Evolutionary conservation across 1,284 basidiomycete species (phyloP).

Genomic region (Afroboletus lepidellus): DNA sequence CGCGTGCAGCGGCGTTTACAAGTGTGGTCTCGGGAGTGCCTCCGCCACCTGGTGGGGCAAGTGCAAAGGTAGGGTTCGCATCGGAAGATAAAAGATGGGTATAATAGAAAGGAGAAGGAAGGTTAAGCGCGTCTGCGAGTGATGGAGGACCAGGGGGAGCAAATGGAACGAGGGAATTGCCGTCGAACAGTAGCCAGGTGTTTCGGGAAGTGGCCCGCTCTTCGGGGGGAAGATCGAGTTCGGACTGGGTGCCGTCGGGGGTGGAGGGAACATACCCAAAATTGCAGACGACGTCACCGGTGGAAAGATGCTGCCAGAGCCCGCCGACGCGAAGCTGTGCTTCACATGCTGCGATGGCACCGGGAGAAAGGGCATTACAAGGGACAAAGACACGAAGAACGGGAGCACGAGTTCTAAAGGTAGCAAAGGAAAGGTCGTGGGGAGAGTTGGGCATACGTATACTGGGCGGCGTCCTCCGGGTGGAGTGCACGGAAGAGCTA

Average conservation of each 20-base stretch:
- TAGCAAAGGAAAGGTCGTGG: constrained; percentile 62
- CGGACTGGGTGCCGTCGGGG: constrained; percentile 34
- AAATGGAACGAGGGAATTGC: constrained; percentile 55
- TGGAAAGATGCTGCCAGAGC: constrained; percentile 68
- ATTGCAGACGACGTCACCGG: constrained; percentile 75
- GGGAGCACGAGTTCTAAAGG: constrained; percentile 64
- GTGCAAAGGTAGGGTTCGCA: constrained; percentile 46
- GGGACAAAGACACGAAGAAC: constrained; percentile 74
- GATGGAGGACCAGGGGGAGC: constrained; percentile 51
- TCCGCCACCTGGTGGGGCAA: constrained; percentile 33
- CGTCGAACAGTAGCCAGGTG: constrained; percentile 72
- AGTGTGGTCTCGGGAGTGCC: constrained; percentile 44
- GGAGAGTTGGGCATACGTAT: constrained; percentile 36
- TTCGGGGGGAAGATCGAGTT: constrained; percentile 18
- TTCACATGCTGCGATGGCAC: constrained; percentile 55
- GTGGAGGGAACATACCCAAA: constrained; percentile 60
- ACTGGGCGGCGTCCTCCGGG: constrained; percentile 16
- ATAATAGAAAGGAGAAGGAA: constrained; percentile 74
- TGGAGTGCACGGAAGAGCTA: constrained; percentile 32
- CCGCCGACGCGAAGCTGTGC: constrained; percentile 59
- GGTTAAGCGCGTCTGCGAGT: constrained; percentile 51
- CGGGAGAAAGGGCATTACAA: constrained; percentile 52
- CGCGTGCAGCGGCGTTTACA: constrained; percentile 32
- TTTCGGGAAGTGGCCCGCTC: constrained; percentile 21
- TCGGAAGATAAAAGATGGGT: constrained; percentile 56